Percentiles rank a stretch among this genome's conserved stretches.
Conservation (phyloP, 495 filamentous ascomycete genomes). For the Ramalina peruviana region DNA sequence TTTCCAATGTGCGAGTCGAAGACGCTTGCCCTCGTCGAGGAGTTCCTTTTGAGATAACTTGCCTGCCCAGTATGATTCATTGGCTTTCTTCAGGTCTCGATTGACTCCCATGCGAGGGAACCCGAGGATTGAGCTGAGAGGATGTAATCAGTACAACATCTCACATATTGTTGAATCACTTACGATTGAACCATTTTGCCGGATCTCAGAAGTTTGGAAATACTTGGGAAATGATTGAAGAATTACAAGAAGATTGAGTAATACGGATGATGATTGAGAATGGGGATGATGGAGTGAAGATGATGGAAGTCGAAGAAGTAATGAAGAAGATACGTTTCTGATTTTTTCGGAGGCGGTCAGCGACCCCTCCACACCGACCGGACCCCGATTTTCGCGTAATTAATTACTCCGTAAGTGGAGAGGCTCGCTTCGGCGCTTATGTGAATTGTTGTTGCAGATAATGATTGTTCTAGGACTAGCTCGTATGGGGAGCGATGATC, state of each 20-base stretch:
- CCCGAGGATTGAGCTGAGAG: constrained; percentile 48
- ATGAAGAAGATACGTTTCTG: not conserved
- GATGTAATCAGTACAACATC: not conserved
- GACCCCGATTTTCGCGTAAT: too few relatives aligned
- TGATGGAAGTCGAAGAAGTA: not conserved
- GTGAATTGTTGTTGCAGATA: too few relatives aligned
- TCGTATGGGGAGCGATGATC: not conserved
- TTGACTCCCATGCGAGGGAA: constrained; percentile 94
- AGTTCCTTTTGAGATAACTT: constrained; percentile 84
- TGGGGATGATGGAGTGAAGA: not conserved
- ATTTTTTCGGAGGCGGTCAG: not conserved
- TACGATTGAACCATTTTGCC: constrained; percentile 73
- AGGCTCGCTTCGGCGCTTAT: not conserved
- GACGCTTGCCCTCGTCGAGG: constrained; percentile 84
- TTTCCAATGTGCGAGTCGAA: constrained; percentile 94
- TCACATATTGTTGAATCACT: constrained; percentile 13
- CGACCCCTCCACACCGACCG: too few relatives aligned
- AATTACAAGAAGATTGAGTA: not conserved
- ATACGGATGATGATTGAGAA: not conserved
- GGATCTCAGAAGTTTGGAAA: constrained; percentile 7
- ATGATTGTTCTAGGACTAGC: not conserved
- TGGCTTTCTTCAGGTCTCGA: constrained; percentile 99
- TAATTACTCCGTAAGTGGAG: not conserved
- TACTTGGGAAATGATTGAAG: constrained; percentile 8
- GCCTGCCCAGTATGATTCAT: constrained; percentile 90